These are phyloP conservation scores for Protea cynaroides DNA, from an alignment of 164 flowering plant species.

Conservation along the genomic window DNA sequence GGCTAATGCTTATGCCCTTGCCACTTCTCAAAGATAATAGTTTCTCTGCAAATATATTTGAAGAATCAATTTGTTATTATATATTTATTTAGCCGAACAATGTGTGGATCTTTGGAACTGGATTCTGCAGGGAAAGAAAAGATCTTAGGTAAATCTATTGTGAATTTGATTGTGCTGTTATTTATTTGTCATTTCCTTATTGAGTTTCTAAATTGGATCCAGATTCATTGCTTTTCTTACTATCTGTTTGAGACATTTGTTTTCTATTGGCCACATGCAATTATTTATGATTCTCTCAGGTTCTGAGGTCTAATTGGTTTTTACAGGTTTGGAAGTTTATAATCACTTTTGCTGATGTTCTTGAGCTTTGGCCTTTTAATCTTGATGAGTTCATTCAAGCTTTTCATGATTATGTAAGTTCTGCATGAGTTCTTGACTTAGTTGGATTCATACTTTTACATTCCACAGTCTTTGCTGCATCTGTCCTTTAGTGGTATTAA, in stretches of 20 bases:
- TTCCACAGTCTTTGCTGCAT: background rate
- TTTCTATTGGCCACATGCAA: background rate
- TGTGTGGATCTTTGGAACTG: background rate
- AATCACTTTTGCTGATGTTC: constrained; percentile 86
- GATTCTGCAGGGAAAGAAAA: background rate
- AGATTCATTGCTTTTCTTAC: background rate
- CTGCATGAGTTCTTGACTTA: background rate
- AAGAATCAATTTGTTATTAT: too few species aligned
- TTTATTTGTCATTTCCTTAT: background rate
- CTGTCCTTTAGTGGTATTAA: background rate
- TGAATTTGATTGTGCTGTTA: too few species aligned
- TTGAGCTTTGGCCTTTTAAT: constrained; percentile 90
- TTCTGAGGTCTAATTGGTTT: constrained; percentile 5
- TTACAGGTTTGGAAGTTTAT: constrained; percentile 85
- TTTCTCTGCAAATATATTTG: too few species aligned
- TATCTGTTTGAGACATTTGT: background rate
- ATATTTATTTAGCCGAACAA: too few species aligned
- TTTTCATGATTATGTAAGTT: constrained; percentile 85
- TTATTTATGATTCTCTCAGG: background rate
- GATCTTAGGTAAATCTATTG: too few species aligned
- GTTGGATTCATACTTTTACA: background rate
- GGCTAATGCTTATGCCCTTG: too few species aligned
- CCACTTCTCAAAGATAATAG: too few species aligned
- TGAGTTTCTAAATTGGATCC: background rate
- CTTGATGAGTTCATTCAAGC: constrained; percentile 92